Percentiles rank a stretch among this genome's conserved stretches.
These are phyloP conservation scores for Xerocomus nothofagi DNA, from an alignment of 1,284 basidiomycete species.

Conservation along the genomic window DNA sequence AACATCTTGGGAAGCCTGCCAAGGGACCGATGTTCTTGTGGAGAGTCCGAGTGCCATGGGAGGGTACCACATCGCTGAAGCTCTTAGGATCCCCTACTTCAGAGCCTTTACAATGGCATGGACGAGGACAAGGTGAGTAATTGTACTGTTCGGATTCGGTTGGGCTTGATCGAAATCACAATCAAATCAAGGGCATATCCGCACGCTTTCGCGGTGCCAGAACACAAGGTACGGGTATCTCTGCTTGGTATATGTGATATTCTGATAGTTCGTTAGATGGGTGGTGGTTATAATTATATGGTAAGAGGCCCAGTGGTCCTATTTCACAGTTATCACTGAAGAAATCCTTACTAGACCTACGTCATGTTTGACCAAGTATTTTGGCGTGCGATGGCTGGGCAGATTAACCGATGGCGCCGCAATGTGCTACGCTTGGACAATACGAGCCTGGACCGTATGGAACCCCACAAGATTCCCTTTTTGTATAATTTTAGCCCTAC, in stretches of 20 bases:
- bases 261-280: conserved; percentile 60
- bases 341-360: conserved; percentile 56
- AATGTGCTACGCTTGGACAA: conserved; percentile 73
- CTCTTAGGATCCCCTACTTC: conserved; percentile 90
- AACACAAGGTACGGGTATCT: conserved; percentile 60
- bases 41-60: conserved; percentile 98
- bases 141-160: neutral
- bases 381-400: conserved; percentile 91
- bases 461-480: conserved; percentile 96
- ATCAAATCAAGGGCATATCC: conserved; percentile 75
- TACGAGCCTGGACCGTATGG: conserved; percentile 91
- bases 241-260: conserved; percentile 5
- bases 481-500: conserved; percentile 95
- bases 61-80: conserved; percentile 98
- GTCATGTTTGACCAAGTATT: conserved; percentile 98
- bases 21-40: conserved; percentile 89
- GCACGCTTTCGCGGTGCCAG: conserved; percentile 96
- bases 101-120: conserved; percentile 89
- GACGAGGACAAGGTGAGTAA: conserved; percentile 64
- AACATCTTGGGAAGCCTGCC: conserved; percentile 94
- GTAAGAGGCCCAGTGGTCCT: conserved; percentile 40
- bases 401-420: conserved; percentile 93
- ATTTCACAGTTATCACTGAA: conserved; percentile 3
- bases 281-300: conserved; percentile 98
- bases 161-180: conserved; percentile 6